Percentiles rank a stretch among this genome's conserved stretches.
These are phyloP conservation scores for Trifolium dubium DNA, from an alignment of 306 rosid species.

Conservation along the genomic window DNA sequence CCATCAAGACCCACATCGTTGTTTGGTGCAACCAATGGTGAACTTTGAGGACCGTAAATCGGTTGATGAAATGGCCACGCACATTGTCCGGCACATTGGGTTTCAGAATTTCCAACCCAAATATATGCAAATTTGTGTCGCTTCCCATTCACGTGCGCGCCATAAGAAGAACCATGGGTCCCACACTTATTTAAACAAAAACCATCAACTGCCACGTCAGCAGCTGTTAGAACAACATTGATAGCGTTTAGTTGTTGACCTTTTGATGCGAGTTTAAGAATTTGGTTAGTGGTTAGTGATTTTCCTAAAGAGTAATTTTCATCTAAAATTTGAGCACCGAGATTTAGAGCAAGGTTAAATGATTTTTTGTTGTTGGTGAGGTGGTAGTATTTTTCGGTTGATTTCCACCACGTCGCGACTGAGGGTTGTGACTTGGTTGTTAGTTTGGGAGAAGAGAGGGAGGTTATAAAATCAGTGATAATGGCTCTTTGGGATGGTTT, in stretches of 20 bases:
- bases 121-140: conserved; percentile 57
- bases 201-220: conserved; percentile 58
- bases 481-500: conserved; percentile 60
- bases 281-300: conserved; percentile 53
- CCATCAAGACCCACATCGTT: conserved; percentile 77
- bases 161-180: conserved; percentile 55
- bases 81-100: conserved; percentile 79
- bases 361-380: conserved; percentile 34
- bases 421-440: conserved; percentile 49
- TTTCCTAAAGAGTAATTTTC: conserved; percentile 54
- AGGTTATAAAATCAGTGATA: conserved; percentile 51
- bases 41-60: conserved; percentile 67
- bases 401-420: conserved; percentile 57
- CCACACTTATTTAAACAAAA: conserved; percentile 67
- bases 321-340: conserved; percentile 50
- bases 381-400: conserved; percentile 55
- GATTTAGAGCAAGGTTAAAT: conserved; percentile 36
- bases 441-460: conserved; percentile 42
- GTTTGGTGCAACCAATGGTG: conserved; percentile 66
- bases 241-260: conserved; percentile 53
- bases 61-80: conserved; percentile 92
- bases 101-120: conserved; percentile 77
- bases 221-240: conserved; percentile 59
- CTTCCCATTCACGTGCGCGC: conserved; percentile 40
- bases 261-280: conserved; percentile 50